Evolutionary conservation across 805 yeast genomes (phyloP).

Genomic region (Cyberlindnera misumaiensis): DNA sequence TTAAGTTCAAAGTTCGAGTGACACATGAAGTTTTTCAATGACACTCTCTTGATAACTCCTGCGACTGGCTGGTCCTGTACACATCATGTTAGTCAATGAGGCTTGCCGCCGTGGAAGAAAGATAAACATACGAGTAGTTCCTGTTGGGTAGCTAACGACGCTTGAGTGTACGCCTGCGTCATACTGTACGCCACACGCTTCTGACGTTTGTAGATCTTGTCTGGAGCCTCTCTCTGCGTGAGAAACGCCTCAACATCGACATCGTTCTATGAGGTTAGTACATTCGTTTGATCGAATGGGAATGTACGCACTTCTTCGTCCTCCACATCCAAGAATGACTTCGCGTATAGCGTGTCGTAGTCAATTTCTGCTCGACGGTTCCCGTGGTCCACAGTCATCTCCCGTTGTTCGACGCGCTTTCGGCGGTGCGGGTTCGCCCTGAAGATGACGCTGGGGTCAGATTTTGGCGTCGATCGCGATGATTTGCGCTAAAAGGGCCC

Average conservation of each 20-base stretch:
- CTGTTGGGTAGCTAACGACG: slow-evolving; percentile 1
- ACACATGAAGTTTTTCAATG: slow-evolving; percentile 78
- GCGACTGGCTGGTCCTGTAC: slow-evolving; percentile 22
- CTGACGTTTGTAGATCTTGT: slow-evolving; percentile 6
- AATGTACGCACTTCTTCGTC: not conserved
- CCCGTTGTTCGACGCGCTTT: not conserved
- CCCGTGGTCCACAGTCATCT: slow-evolving; percentile 1
- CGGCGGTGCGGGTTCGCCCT: too few relatives aligned
- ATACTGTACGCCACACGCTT: slow-evolving; percentile 3
- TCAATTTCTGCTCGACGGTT: slow-evolving; percentile 1
- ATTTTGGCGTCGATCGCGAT: too few relatives aligned
- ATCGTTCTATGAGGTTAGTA: slow-evolving; percentile 6
- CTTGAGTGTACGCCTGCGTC: slow-evolving; percentile 13
- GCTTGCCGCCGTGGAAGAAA: too few relatives aligned
- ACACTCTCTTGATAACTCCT: slow-evolving; percentile 63
- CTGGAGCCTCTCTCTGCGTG: slow-evolving; percentile 11
- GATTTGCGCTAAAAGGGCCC: too few relatives aligned
- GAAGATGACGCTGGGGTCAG: too few relatives aligned
- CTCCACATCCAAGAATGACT: not conserved
- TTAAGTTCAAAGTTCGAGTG: slow-evolving; percentile 73
- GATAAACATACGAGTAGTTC: not conserved
- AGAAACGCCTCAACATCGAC: slow-evolving; percentile 16
- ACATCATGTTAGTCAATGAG: too few relatives aligned
- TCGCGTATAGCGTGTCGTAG: slow-evolving; percentile 1
- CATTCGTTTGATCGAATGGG: not conserved